These are phyloP conservation scores for Waltergamsia citrina DNA, from an alignment of 2,329 filamentous ascomycete species.

Conservation along the genomic window DNA sequence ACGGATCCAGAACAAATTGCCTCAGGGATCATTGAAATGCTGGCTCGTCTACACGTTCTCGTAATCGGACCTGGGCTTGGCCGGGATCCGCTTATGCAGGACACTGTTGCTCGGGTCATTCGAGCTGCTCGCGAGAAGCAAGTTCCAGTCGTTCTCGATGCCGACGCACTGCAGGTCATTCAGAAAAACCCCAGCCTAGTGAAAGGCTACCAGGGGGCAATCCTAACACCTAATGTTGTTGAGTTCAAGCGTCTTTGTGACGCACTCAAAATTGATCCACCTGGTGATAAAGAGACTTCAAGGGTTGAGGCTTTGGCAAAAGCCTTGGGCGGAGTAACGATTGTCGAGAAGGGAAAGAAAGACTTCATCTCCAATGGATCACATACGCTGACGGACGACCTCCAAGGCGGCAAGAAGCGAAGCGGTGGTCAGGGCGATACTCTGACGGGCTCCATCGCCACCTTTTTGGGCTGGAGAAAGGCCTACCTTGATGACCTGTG, in stretches of 20 bases:
- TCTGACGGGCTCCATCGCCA: constrained; percentile 80
- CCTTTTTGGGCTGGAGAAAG: constrained; percentile 78
- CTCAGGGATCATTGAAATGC: constrained; percentile 63
- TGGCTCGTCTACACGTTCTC: constrained; percentile 80
- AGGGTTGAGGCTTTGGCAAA: constrained; percentile 58
- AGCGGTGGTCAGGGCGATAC: constrained; percentile 95
- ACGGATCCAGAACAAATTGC: constrained; percentile 53
- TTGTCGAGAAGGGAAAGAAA: constrained; percentile 78
- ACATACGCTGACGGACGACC: constrained; percentile 65
- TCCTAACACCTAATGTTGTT: constrained; percentile 90
- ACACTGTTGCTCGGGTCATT: constrained; percentile 72
- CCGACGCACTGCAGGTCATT: constrained; percentile 76
- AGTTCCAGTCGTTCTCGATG: constrained; percentile 82
- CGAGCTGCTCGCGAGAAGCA: constrained; percentile 61
- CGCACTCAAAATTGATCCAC: constrained; percentile 56
- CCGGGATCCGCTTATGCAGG: constrained; percentile 82
- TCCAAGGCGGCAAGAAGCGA: constrained; percentile 76
- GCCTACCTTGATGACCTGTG: constrained; percentile 80
- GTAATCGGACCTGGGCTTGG: constrained; percentile 91
- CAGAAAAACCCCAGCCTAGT: constrained; percentile 69
- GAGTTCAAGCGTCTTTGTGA: constrained; percentile 82
- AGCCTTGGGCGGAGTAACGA: constrained; percentile 76
- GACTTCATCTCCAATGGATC: constrained; percentile 80
- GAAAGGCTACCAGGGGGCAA: constrained; percentile 70
- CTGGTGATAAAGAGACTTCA: constrained; percentile 24